Conservation (phyloP, 305 asterid genomes). For the Fraxinus nigra region DNA sequence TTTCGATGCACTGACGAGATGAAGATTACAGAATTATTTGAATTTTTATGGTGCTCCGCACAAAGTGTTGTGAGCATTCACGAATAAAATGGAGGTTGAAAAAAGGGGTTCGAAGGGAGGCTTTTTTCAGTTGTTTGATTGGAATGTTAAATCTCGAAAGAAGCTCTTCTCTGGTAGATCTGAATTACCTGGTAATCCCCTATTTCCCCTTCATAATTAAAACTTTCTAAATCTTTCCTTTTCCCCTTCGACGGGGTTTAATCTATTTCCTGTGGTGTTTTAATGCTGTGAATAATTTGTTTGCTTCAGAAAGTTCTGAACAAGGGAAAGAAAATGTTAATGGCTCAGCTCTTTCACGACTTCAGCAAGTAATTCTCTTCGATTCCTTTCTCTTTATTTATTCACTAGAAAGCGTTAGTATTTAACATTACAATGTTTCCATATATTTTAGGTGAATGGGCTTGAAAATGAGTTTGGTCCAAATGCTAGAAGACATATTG, state of each 20-base stretch:
- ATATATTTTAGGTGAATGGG: conserved; percentile 40
- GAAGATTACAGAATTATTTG: conserved; percentile 23
- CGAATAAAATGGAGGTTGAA: conserved; percentile 78
- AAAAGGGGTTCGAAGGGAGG: conserved; percentile 83
- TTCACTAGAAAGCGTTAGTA: neutral
- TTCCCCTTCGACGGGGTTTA: neutral
- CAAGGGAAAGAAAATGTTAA: conserved; percentile 56
- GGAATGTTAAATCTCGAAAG: conserved; percentile 92
- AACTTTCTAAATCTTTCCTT: conserved; percentile 2
- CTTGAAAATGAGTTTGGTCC: conserved; percentile 51
- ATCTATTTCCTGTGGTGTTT: neutral
- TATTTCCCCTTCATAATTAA: neutral
- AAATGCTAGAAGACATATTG: conserved; percentile 34
- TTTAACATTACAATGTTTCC: conserved; percentile 10
- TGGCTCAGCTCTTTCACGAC: conserved; percentile 42
- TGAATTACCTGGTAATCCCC: conserved; percentile 62
- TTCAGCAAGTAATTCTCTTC: conserved; percentile 56
- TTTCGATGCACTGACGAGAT: conserved; percentile 6
- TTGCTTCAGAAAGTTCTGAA: conserved; percentile 54
- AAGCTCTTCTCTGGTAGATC: conserved; percentile 88
- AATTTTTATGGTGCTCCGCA: conserved; percentile 20
- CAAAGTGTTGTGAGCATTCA: conserved; percentile 23
- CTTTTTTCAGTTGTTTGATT: conserved; percentile 90
- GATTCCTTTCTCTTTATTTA: conserved; percentile 14
- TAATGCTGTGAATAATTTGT: conserved; percentile 16